These are phyloP conservation scores for Trypanosoma melophagium DNA, from an alignment of 208 protist species.

Conservation along the genomic window DNA sequence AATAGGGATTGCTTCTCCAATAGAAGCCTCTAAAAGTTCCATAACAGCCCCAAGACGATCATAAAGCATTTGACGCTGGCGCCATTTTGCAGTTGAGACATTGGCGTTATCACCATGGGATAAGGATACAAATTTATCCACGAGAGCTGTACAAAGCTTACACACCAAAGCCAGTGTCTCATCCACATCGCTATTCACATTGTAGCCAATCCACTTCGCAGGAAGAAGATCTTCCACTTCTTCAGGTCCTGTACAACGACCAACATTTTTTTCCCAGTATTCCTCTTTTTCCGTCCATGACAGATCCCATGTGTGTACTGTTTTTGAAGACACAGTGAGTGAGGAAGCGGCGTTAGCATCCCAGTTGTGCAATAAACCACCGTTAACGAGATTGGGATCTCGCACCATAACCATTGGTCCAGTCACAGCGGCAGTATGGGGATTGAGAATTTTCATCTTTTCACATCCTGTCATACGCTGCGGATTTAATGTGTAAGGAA, in stretches of 20 bases:
- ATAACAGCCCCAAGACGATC: constrained; percentile 81
- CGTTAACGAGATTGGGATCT: constrained; percentile 63
- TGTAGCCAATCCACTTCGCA: constrained; percentile 87
- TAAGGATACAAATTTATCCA: constrained; percentile 79
- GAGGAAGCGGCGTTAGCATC: constrained; percentile 72
- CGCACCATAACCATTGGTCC: constrained; percentile 64
- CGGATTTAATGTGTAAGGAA: constrained; percentile 86
- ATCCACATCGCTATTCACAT: constrained; percentile 76
- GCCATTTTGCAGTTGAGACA: constrained; percentile 84
- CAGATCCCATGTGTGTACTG: constrained; percentile 76
- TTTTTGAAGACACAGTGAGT: constrained; percentile 46
- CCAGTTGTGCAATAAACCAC: constrained; percentile 82
- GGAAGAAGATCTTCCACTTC: constrained; percentile 87
- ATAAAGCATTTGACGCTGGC: constrained; percentile 76
- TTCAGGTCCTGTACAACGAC: constrained; percentile 71
- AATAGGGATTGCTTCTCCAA: constrained; percentile 86
- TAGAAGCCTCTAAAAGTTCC: constrained; percentile 85
- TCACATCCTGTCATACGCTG: constrained; percentile 74
- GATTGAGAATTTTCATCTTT: constrained; percentile 77
- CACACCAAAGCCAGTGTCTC: constrained; percentile 87
- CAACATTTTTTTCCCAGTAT: constrained; percentile 77
- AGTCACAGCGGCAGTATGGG: constrained; percentile 55
- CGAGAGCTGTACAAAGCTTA: constrained; percentile 86
- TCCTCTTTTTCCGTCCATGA: constrained; percentile 79
- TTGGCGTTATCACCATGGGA: constrained; percentile 75